Evolutionary conservation across 352 stramenopile species (phyloP).

Genomic region (Phytophthora hybrid): DNA sequence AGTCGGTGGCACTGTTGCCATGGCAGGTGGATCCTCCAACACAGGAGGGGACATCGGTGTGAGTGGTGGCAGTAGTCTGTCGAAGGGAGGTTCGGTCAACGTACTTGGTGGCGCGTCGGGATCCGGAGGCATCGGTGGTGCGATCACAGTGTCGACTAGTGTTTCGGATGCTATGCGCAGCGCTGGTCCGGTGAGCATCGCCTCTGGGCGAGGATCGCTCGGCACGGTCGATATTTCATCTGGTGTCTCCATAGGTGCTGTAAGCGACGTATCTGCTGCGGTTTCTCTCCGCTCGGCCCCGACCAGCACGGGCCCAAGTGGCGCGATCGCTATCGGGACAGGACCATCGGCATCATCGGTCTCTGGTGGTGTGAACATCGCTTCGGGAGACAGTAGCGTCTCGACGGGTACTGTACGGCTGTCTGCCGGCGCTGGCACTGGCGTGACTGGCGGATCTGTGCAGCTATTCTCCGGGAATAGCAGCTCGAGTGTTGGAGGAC

Average conservation of each 20-base stretch:
- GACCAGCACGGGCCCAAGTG: constrained; percentile 13
- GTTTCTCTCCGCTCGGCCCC: constrained; percentile 16
- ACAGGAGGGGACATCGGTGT: constrained; percentile 26
- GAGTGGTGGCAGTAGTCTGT: constrained; percentile 28
- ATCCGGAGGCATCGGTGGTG: constrained; percentile 1
- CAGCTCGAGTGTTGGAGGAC: constrained; percentile 13
- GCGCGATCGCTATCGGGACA: constrained; percentile 9
- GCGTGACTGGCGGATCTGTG: constrained; percentile 15
- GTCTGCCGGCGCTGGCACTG: constrained; percentile 5
- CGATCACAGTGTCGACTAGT: constrained; percentile 14
- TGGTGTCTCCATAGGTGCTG: constrained; percentile 3
- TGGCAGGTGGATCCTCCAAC: constrained; percentile 25
- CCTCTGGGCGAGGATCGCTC: constrained; percentile 18
- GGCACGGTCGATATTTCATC: constrained; percentile 26
- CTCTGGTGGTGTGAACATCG: constrained; percentile 16
- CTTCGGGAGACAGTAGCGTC: constrained; percentile 10
- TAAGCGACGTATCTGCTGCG: constrained; percentile 15
- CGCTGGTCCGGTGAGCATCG: constrained; percentile 12
- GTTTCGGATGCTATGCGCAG: constrained; percentile 20
- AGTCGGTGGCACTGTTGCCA: constrained; percentile 20
- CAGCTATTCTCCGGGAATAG: constrained; percentile 15
- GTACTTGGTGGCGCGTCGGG: constrained; percentile 11
- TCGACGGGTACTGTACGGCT: constrained; percentile 5
- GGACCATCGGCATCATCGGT: constrained; percentile 11
- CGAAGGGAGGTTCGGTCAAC: constrained; percentile 43